Conservation (phyloP, 2,329 filamentous ascomycete species). For the Diaporthe citriasiana region DNA sequence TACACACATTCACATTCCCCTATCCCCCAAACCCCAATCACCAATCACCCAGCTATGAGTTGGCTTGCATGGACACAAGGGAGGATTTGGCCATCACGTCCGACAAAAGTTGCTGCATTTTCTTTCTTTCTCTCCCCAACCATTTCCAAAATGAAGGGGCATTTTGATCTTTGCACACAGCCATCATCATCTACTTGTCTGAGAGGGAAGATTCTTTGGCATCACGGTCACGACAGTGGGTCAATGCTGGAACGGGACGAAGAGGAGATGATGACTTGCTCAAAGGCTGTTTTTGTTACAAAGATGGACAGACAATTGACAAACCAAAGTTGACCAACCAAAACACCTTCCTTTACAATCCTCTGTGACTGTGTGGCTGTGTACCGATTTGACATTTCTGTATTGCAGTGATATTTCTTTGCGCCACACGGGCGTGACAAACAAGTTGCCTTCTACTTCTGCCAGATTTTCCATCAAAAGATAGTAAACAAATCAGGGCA, state of each 20-base stretch:
- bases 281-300: constrained; percentile 11
- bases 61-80: constrained; percentile 21
- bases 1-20: background rate
- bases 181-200: constrained; percentile 16
- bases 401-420: too few species aligned
- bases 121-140: background rate
- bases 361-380: background rate
- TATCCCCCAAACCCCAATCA: background rate
- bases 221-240: background rate
- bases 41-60: constrained; percentile 15
- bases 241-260: background rate
- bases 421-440: too few species aligned
- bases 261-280: constrained; percentile 10
- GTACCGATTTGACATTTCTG: background rate
- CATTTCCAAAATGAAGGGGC: background rate
- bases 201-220: background rate
- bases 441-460: background rate
- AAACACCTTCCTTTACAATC: rapidly evolving
- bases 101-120: constrained; percentile 24
- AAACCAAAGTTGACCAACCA: constrained; percentile 16
- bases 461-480: rapidly evolving
- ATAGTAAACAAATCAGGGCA: background rate
- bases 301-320: constrained; percentile 9
- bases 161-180: constrained; percentile 21
- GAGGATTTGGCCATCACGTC: constrained; percentile 14